Percentiles rank a stretch among this genome's conserved stretches.
Conservation (phyloP, 78 protist species). For the Monocercomonoides exilis region DNA sequence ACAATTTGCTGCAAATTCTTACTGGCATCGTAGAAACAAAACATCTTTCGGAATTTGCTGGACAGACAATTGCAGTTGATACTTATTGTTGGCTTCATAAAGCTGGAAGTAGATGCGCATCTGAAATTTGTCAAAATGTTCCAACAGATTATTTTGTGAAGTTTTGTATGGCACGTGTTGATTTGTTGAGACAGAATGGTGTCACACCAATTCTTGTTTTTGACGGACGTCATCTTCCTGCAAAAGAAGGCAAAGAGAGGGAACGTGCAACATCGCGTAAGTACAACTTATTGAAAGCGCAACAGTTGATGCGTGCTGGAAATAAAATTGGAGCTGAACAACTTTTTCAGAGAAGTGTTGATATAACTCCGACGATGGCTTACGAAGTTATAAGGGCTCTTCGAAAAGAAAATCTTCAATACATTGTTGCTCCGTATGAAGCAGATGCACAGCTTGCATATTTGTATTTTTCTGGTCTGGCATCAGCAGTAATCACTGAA, state of each 20-base stretch:
- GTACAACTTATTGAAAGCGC: background rate
- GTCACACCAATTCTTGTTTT: constrained; percentile 26
- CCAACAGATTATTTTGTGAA: background rate
- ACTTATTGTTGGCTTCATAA: constrained; percentile 8
- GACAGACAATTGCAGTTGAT: constrained; percentile 18
- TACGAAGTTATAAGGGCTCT: constrained; percentile 27
- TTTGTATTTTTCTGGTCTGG: constrained; percentile 41
- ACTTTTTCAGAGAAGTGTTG: background rate
- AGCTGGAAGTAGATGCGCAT: background rate
- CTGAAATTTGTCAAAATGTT: background rate
- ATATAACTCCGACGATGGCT: constrained; percentile 9
- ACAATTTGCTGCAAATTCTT: background rate
- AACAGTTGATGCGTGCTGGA: background rate
- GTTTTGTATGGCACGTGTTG: background rate
- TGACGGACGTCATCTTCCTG: constrained; percentile 21
- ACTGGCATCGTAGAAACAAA: background rate
- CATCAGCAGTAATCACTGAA: constrained; percentile 76
- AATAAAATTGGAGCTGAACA: background rate
- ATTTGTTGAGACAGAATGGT: background rate
- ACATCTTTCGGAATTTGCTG: constrained; percentile 5
- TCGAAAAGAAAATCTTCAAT: constrained; percentile 31
- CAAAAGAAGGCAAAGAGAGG: constrained; percentile 1
- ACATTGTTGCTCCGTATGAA: constrained; percentile 96
- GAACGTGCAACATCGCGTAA: background rate
- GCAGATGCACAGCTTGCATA: constrained; percentile 97